A percentile compares a stretch with the other conserved stretches of the same genome.
These are phyloP conservation scores for Pharnaceum exiguum DNA, from an alignment of 148 eudicot species.

Conservation along the genomic window DNA sequence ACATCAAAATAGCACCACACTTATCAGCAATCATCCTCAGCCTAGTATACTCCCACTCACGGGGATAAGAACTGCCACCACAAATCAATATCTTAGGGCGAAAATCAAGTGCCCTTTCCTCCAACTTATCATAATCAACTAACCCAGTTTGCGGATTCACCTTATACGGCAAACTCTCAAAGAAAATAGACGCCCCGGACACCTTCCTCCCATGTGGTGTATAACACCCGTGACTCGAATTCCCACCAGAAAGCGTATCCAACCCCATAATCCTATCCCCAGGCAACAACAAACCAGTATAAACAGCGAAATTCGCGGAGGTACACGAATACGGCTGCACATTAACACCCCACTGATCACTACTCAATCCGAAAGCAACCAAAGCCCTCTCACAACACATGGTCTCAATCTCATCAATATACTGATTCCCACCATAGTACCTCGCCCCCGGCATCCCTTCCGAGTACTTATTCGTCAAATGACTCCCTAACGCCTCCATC, in stretches of 20 bases:
- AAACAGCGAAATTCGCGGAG: conserved; percentile 85
- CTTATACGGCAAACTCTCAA: conserved; percentile 80
- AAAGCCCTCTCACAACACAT: conserved; percentile 76
- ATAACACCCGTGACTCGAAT: conserved; percentile 85
- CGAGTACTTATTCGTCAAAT: conserved; percentile 79
- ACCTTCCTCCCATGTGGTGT: conserved; percentile 87
- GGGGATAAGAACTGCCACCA: conserved; percentile 94
- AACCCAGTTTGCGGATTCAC: conserved; percentile 69
- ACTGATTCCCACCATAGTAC: conserved; percentile 81
- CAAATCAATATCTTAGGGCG: conserved; percentile 91
- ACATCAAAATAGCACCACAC: conserved; percentile 79
- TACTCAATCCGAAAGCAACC: conserved; percentile 61
- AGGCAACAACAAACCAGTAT: conserved; percentile 69
- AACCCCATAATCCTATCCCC: conserved; percentile 94
- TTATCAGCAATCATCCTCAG: conserved; percentile 80
- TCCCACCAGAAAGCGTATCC: conserved; percentile 85
- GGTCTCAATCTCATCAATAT: conserved; percentile 78
- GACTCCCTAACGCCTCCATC: conserved; percentile 85
- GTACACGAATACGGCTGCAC: conserved; percentile 95
- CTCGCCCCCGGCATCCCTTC: conserved; percentile 93
- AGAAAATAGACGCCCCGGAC: conserved; percentile 91
- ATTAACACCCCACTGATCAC: conserved; percentile 84
- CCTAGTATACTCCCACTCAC: conserved; percentile 85
- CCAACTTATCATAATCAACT: conserved; percentile 81
- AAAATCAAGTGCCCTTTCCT: conserved; percentile 84